Evolutionary conservation across 1,284 basidiomycete species (phyloP).

Genomic region (Peniophora sp.): DNA sequence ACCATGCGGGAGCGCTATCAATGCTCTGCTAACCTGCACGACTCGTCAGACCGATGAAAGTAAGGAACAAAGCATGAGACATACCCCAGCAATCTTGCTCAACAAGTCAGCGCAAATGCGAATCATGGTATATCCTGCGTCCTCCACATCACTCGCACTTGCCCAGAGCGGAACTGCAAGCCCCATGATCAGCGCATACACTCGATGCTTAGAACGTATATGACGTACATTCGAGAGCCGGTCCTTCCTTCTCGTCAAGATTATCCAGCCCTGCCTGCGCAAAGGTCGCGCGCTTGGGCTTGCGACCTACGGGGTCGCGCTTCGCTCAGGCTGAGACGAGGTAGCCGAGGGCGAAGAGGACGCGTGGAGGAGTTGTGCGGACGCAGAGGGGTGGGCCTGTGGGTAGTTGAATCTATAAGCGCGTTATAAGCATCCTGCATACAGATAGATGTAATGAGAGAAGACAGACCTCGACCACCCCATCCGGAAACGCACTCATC

Average conservation of each 20-base stretch:
- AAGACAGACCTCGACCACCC: conserved; percentile 38
- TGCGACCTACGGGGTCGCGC: conserved; percentile 62
- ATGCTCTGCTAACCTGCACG: conserved; percentile 50
- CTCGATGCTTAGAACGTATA: not conserved
- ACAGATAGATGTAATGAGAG: conserved; percentile 6
- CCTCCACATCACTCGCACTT: conserved; percentile 39
- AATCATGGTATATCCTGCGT: conserved; percentile 41
- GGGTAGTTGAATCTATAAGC: conserved; percentile 26
- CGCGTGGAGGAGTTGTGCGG: conserved; percentile 57
- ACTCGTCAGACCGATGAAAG: not conserved
- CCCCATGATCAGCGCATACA: no score
- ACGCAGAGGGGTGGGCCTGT: conserved; percentile 38
- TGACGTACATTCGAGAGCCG: conserved; percentile 27
- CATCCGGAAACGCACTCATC: conserved; percentile 36
- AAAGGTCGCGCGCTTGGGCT: conserved; percentile 63
- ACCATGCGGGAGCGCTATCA: conserved; percentile 60
- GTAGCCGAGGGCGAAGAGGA: conserved; percentile 56
- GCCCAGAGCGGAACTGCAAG: conserved; percentile 38
- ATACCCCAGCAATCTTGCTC: conserved; percentile 55
- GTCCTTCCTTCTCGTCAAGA: conserved; percentile 37
- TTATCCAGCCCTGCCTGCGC: conserved; percentile 50
- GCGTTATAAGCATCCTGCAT: conserved; percentile 1
- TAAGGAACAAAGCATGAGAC: conserved; percentile 13
- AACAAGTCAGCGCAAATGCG: conserved; percentile 63
- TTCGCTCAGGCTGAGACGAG: conserved; percentile 58